Conservation (phyloP, 306 rosid species). For the Vigna trinervia region DNA sequence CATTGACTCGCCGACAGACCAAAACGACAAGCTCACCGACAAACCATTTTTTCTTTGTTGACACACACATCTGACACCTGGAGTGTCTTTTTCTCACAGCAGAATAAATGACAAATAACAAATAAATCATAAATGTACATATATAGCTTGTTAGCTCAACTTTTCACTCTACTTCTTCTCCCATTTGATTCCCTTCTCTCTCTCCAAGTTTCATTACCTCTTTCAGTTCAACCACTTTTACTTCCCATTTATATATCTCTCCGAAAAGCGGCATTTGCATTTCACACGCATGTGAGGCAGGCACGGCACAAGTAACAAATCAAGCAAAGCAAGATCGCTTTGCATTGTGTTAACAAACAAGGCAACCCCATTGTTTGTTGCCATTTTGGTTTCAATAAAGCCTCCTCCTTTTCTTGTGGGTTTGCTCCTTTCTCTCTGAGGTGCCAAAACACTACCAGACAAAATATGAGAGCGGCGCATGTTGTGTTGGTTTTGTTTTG, state of each 20-base stretch:
- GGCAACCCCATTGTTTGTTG: constrained; percentile 22
- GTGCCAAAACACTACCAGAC: background rate
- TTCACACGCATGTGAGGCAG: constrained; percentile 23
- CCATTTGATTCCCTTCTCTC: constrained; percentile 29
- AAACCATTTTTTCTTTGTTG: constrained; percentile 8
- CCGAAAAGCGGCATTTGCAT: background rate
- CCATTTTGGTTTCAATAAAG: constrained; percentile 38
- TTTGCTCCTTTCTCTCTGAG: constrained; percentile 19
- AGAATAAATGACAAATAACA: background rate
- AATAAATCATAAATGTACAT: background rate
- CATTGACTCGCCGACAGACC: background rate
- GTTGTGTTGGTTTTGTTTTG: constrained; percentile 44
- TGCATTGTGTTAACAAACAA: constrained; percentile 13
- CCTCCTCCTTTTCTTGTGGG: constrained; percentile 20
- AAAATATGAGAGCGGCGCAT: constrained; percentile 51
- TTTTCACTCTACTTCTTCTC: background rate
- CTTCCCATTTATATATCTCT: constrained; percentile 9
- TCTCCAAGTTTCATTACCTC: constrained; percentile 6
- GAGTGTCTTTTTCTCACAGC: background rate
- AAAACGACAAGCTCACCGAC: constrained; percentile 35
- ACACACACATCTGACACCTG: constrained; percentile 11
- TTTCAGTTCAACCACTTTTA: background rate
- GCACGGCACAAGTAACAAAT: constrained; percentile 6
- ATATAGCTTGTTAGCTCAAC: background rate
- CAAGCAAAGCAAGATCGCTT: constrained; percentile 5